Base-by-base conservation (phyloP, 371 early-diverging fungal genomes). In the Mortierella polycephala region DNA sequence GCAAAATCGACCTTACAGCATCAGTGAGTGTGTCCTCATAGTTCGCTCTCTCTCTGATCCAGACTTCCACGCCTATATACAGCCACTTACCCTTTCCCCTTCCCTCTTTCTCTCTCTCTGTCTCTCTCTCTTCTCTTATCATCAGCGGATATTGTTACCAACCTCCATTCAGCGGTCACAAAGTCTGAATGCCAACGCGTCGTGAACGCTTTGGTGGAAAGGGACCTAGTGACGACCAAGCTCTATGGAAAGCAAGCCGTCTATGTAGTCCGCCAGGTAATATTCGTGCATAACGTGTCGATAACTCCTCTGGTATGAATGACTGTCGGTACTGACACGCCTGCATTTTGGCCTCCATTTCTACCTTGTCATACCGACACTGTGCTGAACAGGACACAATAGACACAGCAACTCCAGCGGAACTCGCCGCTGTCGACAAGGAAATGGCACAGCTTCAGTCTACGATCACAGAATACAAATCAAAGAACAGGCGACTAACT, bases 221-320 rank as follows among this genome's bases (percentile, higher is more conserved):
- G 64, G 49, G 77, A 71, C 16, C 46, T 71, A 51, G 40, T 77
- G 18, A 51, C 58, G 16, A 52, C 65, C 12, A 77, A 77, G 60
- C 62, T 71, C 12, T 77, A 71, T 51, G 77, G 77, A 51, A 77
- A 77, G 46, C 77, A 77, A 49, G 57, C 72, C 16, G 71, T 77
- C 42, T 77, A 77, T 37, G 71, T 71, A 20, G 60, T 65, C n/a
- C 54, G 72, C 12, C 77, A 77, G 69, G 75, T 74, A 61, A 14
- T 30, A 6, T 14, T 5, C n/a, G 9, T 0, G 9, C 5, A 16
- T 10, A 14, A 11, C 45, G n/a, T 18, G 12, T 18, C 5, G 16
- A 16, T 23, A 16, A 30, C 37, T 13, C 13, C 4, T 30, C 39
- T 21, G 30, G 4, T 30, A 30, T 30, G 4, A 2, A 2, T 30